Conservation (phyloP, 73 alveolate species). For the Effrenium voratum region DNA sequence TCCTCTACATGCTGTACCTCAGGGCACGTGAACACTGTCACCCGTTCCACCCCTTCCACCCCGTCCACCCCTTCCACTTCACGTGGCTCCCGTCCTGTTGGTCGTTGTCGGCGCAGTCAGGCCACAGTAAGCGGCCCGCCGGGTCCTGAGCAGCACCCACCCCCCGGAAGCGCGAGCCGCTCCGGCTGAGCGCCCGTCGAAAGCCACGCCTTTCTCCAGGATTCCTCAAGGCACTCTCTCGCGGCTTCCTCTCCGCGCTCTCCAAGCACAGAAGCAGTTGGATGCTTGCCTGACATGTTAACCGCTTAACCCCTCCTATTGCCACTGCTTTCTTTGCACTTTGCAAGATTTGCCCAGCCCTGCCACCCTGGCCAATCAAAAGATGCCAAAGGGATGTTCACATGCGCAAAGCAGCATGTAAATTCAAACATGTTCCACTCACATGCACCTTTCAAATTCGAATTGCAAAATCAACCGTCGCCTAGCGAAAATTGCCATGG, state of each 20-base stretch:
- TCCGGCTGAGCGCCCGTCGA: neutral
- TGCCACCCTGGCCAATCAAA: too few species aligned
- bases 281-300: neutral
- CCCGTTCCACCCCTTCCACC: neutral
- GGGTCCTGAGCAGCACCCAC: neutral
- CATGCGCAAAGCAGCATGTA: too few species aligned
- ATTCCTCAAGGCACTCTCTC: neutral
- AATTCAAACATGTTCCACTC: too few species aligned
- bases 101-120: neutral
- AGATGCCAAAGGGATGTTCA: too few species aligned
- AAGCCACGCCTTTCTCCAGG: conserved; percentile 75
- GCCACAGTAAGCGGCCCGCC: neutral
- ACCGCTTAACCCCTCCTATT: neutral
- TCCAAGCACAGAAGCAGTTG: neutral
- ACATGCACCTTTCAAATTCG: too few species aligned
- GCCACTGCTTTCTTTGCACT: too few species aligned
- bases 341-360: too few species aligned
- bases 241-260: neutral
- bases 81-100: neutral
- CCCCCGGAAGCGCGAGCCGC: neutral
- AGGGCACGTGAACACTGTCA: neutral
- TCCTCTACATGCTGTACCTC: conserved; percentile 20
- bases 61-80: neutral
- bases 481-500: too few species aligned
- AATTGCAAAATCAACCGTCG: too few species aligned